These are phyloP conservation scores for Hypomyces perniciosus DNA, from an alignment of 2,329 filamentous ascomycete genomes.

Conservation along the genomic window DNA sequence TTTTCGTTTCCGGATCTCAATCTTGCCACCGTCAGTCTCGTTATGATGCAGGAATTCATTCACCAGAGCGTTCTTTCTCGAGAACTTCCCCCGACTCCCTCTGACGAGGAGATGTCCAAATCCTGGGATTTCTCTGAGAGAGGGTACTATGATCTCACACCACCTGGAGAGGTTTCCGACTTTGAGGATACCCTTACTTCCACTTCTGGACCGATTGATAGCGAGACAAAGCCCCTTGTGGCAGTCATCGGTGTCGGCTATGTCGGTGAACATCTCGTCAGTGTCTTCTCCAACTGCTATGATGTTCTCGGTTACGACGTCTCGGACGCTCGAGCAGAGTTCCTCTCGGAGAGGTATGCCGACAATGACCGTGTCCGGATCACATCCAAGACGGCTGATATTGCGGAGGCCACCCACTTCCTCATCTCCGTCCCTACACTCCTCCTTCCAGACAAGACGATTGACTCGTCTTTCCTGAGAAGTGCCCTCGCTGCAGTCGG, in stretches of 20 bases:
- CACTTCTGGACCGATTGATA: slow-evolving; percentile 7
- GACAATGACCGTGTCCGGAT: slow-evolving; percentile 27
- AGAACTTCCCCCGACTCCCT: neutral
- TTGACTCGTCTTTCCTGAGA: slow-evolving; percentile 42
- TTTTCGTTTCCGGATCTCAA: neutral
- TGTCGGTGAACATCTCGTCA: slow-evolving; percentile 44
- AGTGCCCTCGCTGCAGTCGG: slow-evolving; percentile 38
- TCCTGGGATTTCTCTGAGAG: slow-evolving; percentile 20
- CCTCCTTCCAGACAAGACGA: slow-evolving; percentile 38
- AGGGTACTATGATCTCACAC: slow-evolving; percentile 30
- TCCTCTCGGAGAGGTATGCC: slow-evolving; percentile 26
- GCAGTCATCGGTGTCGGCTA: slow-evolving; percentile 49
- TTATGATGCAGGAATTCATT: neutral
- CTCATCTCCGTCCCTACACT: slow-evolving; percentile 50
- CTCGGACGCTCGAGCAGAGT: slow-evolving; percentile 31
- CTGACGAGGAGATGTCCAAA: slow-evolving; percentile 16
- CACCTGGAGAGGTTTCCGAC: slow-evolving; percentile 27
- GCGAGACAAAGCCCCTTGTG: slow-evolving; percentile 28
- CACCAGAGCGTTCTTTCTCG: neutral
- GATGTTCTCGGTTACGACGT: slow-evolving; percentile 44
- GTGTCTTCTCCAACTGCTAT: slow-evolving; percentile 35
- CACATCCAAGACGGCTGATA: slow-evolving; percentile 32
- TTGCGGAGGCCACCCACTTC: slow-evolving; percentile 43
- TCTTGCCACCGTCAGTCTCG: neutral
- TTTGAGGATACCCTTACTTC: slow-evolving; percentile 15